Base-by-base conservation (phyloP, 139 green algal genomes). In the Chlorella ohadii region DNA sequence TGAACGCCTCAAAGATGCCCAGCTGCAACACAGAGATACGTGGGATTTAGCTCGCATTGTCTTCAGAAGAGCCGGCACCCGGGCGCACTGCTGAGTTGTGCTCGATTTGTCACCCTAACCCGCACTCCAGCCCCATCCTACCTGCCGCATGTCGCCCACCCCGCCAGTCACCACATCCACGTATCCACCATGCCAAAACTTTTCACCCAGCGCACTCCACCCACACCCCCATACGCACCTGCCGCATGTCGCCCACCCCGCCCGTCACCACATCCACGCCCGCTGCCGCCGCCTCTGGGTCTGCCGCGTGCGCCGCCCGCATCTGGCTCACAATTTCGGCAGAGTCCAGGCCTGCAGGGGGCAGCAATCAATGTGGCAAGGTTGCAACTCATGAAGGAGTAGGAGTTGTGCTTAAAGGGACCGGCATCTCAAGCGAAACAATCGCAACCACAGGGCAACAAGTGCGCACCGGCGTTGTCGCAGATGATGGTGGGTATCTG, bases 401-500 rank as follows among this genome's bases (percentile, higher is more conserved):
- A n/a, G n/a, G n/a, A n/a, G n/a, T n/a, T n/a, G n/a, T n/a, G n/a
- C n/a, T n/a, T n/a, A n/a, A n/a, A n/a, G n/a, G n/a, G n/a, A n/a
- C n/a, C n/a, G n/a, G n/a, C n/a, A n/a, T n/a, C n/a, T n/a, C n/a
- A n/a, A n/a, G n/a, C n/a, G n/a, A n/a, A n/a, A n/a, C n/a, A n/a
- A n/a, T n/a, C n/a, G n/a, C n/a, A n/a, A n/a, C 51, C 22, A 13
- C 51, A 51, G 9, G 44, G 51, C 51, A 23, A 59, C 51, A 22
- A 2, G 2, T 23, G 31, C 87, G 22, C 87, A 72, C 96, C 96
- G 3, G 96, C 97, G 82, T 99, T 99, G 83, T 99, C 97, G 70
- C 90, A 95, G 79, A 99, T 99, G 90, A 94, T 99, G 82, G 93
- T 88, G 11, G 97, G 97, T 66, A 99, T 97, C 57, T 90, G 73